These are phyloP conservation scores for Russula foetens DNA, from an alignment of 768 basidiomycete genomes.

Conservation along the genomic window DNA sequence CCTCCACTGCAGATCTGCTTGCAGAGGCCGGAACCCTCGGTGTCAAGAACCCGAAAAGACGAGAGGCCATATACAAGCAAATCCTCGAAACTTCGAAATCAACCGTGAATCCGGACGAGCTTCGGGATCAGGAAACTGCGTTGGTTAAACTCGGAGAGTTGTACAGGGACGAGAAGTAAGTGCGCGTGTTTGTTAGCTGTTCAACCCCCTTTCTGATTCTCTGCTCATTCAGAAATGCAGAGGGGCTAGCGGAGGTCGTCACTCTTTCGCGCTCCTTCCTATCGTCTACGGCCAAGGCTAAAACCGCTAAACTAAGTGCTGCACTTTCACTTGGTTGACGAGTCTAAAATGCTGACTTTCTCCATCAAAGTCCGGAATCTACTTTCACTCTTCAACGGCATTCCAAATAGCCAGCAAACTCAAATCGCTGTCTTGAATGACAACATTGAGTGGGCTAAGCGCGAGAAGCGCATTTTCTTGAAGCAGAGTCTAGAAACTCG, in stretches of 20 bases:
- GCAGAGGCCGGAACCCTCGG: constrained; percentile 46
- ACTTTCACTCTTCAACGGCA: constrained; percentile 78
- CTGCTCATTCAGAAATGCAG: constrained; percentile 53
- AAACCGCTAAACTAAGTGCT: constrained; percentile 92
- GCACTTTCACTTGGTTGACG: not conserved
- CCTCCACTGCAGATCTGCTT: constrained; percentile 38
- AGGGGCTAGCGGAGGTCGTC: constrained; percentile 80
- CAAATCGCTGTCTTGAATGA: constrained; percentile 86
- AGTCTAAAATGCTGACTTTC: constrained; percentile 1
- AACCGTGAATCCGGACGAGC: constrained; percentile 43
- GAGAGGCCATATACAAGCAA: constrained; percentile 69
- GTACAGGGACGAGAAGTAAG: constrained; percentile 79
- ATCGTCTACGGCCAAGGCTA: constrained; percentile 93
- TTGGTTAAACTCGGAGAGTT: constrained; percentile 80
- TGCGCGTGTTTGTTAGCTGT: constrained; percentile 7
- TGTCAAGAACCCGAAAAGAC: constrained; percentile 44
- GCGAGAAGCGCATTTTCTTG: constrained; percentile 90
- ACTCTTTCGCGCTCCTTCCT: constrained; percentile 75
- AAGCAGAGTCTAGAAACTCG: constrained; percentile 91
- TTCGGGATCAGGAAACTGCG: constrained; percentile 79
- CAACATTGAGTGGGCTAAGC: constrained; percentile 87
- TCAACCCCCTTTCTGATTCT: not conserved
- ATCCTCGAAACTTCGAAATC: constrained; percentile 41
- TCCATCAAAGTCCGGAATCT: constrained; percentile 74
- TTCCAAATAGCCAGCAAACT: constrained; percentile 62